Percentiles rank a stretch among this genome's conserved stretches.
Conservation (phyloP, 768 basidiomycete genomes). For the Xerocomellus chrysenteron region DNA sequence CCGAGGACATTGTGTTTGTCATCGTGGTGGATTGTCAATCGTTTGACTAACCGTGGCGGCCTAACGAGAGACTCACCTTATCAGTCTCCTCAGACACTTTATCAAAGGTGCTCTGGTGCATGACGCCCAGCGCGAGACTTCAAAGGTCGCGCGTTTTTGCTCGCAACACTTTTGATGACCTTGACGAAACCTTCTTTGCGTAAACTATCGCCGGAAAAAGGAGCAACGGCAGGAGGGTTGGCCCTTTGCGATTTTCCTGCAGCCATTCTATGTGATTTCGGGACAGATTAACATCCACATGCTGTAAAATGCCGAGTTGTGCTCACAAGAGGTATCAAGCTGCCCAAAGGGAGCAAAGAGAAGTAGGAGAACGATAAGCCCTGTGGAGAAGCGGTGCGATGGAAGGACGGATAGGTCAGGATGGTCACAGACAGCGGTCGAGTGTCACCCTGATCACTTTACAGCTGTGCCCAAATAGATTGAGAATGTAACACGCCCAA, state of each 20-base stretch:
- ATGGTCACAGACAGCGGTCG: constrained; percentile 15
- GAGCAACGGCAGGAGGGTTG: constrained; percentile 15
- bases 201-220: too few species aligned
- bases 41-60: neutral
- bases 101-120: too few species aligned
- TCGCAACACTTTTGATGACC: too few species aligned
- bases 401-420: constrained; percentile 11
- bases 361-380: neutral
- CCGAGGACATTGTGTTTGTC: constrained; percentile 97
- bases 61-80: constrained; percentile 52
- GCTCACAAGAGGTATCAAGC: constrained; percentile 18
- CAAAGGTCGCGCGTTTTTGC: too few species aligned
- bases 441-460: constrained; percentile 30
- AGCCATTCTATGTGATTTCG: constrained; percentile 26
- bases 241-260: constrained; percentile 29
- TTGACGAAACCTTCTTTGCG: too few species aligned
- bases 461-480: too few species aligned
- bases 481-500: constrained; percentile 33
- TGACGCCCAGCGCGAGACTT: too few species aligned
- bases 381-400: constrained; percentile 10
- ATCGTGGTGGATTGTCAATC: constrained; percentile 66
- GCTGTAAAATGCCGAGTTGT: neutral
- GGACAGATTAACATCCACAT: constrained; percentile 16
- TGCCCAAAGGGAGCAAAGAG: neutral
- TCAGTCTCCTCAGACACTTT: too few species aligned